These are phyloP conservation scores for Fusarium keratoplasticum DNA, from an alignment of 2,329 filamentous ascomycete species.

Conservation along the genomic window DNA sequence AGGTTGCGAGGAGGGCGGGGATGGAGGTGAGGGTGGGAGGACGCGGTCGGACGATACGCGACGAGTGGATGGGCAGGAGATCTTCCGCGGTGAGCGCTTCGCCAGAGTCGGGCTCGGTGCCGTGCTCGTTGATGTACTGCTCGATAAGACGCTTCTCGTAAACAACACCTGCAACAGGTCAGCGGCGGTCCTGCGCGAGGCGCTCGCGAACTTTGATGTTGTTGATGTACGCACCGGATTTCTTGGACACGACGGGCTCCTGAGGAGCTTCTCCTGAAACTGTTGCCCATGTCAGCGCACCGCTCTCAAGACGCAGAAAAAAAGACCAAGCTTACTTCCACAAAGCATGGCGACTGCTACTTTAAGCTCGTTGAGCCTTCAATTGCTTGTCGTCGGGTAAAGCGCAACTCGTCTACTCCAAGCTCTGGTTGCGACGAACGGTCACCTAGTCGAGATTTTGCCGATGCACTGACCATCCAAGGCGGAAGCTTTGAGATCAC, in stretches of 20 bases:
- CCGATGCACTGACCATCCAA: slow-evolving; percentile 46
- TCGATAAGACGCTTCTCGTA: slow-evolving; percentile 97
- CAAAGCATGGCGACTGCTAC: slow-evolving; percentile 58
- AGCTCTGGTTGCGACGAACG: slow-evolving; percentile 42
- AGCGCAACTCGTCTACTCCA: slow-evolving; percentile 38
- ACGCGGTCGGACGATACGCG: slow-evolving; percentile 85
- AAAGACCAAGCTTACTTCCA: slow-evolving; percentile 53
- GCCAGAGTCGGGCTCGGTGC: slow-evolving; percentile 90
- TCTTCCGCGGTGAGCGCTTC: slow-evolving; percentile 87
- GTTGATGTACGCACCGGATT: slow-evolving; percentile 76
- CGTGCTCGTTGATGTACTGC: slow-evolving; percentile 92
- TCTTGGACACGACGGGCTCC: slow-evolving; percentile 92
- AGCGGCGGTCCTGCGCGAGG: slow-evolving; percentile 19
- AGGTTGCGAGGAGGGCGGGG: slow-evolving; percentile 90
- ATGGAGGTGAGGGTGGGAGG: slow-evolving; percentile 96
- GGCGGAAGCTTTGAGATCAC: slow-evolving; percentile 39
- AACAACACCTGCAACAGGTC: slow-evolving; percentile 73
- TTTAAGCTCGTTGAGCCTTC: slow-evolving; percentile 43
- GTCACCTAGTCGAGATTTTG: slow-evolving; percentile 47
- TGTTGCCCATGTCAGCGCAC: slow-evolving; percentile 52
- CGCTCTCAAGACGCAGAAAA: background rate
- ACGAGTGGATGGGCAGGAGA: slow-evolving; percentile 86
- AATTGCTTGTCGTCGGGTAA: slow-evolving; percentile 45
- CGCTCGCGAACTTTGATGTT: slow-evolving; percentile 2
- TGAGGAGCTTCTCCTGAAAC: slow-evolving; percentile 97